phyloP scores from a whole-genome alignment of 331 rosid species.

The Dryas integrifolia region DNA sequence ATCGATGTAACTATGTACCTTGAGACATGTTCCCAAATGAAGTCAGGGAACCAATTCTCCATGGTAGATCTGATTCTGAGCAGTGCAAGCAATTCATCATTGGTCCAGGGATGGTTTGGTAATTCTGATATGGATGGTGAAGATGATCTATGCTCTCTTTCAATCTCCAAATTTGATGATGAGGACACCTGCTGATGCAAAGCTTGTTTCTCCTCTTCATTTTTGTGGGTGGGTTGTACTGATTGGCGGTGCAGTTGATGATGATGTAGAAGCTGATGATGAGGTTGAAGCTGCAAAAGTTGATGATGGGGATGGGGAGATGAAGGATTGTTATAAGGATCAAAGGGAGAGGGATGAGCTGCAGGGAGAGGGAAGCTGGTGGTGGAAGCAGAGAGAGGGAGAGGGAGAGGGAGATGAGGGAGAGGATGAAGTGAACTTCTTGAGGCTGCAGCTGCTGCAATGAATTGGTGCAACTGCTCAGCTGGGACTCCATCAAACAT shows the following conservation, averaged over 20 bases:
- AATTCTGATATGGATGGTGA: conserved; percentile 20
- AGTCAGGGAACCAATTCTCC: conserved; percentile 80
- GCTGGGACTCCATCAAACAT: conserved; percentile 87
- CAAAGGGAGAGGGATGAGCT: conserved; percentile 27
- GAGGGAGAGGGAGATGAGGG: not conserved
- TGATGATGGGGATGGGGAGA: conserved; percentile 39
- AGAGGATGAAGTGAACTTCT: conserved; percentile 43
- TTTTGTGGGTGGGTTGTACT: conserved; percentile 11
- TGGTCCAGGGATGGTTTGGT: conserved; percentile 55
- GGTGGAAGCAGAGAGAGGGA: not conserved
- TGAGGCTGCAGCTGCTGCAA: conserved; percentile 39
- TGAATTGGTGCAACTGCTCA: conserved; percentile 85
- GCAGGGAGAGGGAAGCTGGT: conserved; percentile 23
- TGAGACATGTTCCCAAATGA: conserved; percentile 91
- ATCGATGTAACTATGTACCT: conserved; percentile 38
- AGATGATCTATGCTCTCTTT: conserved; percentile 26
- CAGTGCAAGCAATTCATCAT: conserved; percentile 69
- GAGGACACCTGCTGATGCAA: not conserved
- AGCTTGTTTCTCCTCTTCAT: conserved; percentile 23
- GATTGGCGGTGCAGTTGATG: conserved; percentile 34
- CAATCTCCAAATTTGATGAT: conserved; percentile 30
- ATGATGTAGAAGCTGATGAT: conserved; percentile 31
- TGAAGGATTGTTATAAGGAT: conserved; percentile 23
- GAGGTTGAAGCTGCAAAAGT: conserved; percentile 32
- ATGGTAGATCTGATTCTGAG: conserved; percentile 82